These are phyloP conservation scores for Aethionema arabicum DNA, from an alignment of 345 rosid genomes.

Conservation along the genomic window DNA sequence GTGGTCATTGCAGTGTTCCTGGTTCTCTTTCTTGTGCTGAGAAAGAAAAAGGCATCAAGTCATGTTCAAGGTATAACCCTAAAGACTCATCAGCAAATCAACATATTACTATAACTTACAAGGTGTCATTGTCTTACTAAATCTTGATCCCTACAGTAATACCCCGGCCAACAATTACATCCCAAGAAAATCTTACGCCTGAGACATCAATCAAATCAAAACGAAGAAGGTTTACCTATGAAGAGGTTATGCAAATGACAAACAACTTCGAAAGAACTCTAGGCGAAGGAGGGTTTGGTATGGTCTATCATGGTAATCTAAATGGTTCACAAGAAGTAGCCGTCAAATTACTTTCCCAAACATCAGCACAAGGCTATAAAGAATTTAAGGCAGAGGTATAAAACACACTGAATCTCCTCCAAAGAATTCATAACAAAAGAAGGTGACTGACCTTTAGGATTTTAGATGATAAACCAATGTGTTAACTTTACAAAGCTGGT, in stretches of 20 bases:
- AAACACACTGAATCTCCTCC: no score
- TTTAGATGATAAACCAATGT: background rate
- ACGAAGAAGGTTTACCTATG: constrained; percentile 20
- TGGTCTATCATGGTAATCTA: constrained; percentile 34
- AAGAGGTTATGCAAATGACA: constrained; percentile 37
- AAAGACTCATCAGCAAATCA: background rate
- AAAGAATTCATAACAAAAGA: no score
- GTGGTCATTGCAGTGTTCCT: background rate
- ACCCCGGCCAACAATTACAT: background rate
- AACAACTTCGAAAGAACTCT: constrained; percentile 34
- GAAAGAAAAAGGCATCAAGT: background rate
- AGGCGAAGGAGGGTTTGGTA: constrained; percentile 55
- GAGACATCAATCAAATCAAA: background rate
- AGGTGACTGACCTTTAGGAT: no score
- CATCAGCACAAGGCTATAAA: constrained; percentile 33
- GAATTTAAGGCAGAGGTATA: constrained; percentile 41
- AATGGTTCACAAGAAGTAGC: constrained; percentile 38
- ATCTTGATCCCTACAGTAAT: background rate
- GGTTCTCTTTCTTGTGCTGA: background rate
- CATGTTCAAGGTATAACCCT: constrained; percentile 15
- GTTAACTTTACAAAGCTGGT: background rate
- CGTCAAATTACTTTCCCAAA: constrained; percentile 39
- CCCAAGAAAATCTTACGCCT: background rate
- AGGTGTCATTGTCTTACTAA: background rate
- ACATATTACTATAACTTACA: no score